Conservation (phyloP, 805 yeast genomes). For the Starmera quercuum region DNA sequence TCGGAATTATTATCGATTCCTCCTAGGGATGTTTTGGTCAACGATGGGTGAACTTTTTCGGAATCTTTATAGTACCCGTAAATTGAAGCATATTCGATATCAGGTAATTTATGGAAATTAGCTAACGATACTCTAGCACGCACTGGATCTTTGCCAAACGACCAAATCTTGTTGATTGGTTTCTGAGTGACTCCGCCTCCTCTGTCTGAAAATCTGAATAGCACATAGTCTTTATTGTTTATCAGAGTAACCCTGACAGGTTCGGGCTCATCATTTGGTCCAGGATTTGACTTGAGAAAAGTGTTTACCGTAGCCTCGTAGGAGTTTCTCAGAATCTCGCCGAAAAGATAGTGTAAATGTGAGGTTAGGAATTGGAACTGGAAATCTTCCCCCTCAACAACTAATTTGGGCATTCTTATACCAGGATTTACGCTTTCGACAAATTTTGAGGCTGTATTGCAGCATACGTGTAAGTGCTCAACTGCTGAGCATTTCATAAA, state of each 20-base stretch:
- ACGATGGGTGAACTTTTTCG: slow-evolving; percentile 16
- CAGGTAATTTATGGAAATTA: slow-evolving; percentile 66
- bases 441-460: slow-evolving; percentile 40
- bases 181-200: slow-evolving; percentile 80
- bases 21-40: slow-evolving; percentile 32
- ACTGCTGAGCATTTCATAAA: slow-evolving; percentile 71
- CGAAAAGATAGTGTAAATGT: slow-evolving; percentile 79
- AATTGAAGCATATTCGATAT: slow-evolving; percentile 32
- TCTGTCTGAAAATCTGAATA: slow-evolving; percentile 76
- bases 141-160: slow-evolving; percentile 69
- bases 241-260: slow-evolving; percentile 76
- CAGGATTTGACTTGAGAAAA: slow-evolving; percentile 24
- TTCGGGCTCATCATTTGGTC: slow-evolving; percentile 39
- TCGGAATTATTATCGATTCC: slow-evolving; percentile 26
- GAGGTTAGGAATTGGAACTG: slow-evolving; percentile 78
- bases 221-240: slow-evolving; percentile 55
- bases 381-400: slow-evolving; percentile 69
- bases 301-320: slow-evolving; percentile 69
- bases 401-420: slow-evolving; percentile 61
- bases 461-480: slow-evolving; percentile 53
- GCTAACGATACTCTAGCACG: slow-evolving; percentile 50
- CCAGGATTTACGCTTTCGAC: slow-evolving; percentile 45
- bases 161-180: slow-evolving; percentile 66
- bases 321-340: slow-evolving; percentile 83
- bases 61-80: slow-evolving; percentile 9